Base-by-base conservation (phyloP, 1,284 basidiomycete genomes). In the Bjerkandera adusta region DNA sequence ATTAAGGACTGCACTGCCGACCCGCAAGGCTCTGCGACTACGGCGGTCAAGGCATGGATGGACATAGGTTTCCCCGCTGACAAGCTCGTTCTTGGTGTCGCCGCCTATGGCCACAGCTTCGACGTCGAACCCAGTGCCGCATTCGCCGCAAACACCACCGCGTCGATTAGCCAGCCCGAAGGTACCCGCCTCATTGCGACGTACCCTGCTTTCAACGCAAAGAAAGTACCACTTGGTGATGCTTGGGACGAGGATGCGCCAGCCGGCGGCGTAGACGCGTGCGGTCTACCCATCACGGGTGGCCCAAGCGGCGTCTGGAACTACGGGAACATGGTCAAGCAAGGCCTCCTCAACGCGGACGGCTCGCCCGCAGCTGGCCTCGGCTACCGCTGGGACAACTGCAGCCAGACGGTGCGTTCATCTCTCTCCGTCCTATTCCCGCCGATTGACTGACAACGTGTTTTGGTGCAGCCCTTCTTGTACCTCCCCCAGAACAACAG, bases 61-160 rank as follows among this genome's bases (percentile, higher is more conserved):
- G 55, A 50, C 0, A 83, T 87, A 29, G 80, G 81, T 37, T 78
- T 89, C 64, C 83, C 84, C 20, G 62, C 68, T 12, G 59, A 71
- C 52, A 67, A 88, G 67, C 78, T 89, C 58, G 71, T 85, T 13
- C 76, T 89, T 37, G 85, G 81, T 43, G 73, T 87, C 10, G 71
- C 85, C 3, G 64, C 75, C 10, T 85, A 81, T 57, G 81, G 74
- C 2, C 72, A 77, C 54, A 65, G 66, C 35, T 76, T 63, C 62
- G 58, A 52, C 24, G 73, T 76, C 45, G 57, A 58, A 13, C 54
- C 61, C 16, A 50, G 41, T n/a, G 49, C 57, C 40, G 72, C 72
- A 1, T 56, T 67, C 44, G 45, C 42, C 7, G 20, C 24, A 3
- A 11, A 22, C 10, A 64, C 72, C 51, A 53, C 55, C 34, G 48